Evolutionary conservation across 2,329 filamentous ascomycete species (phyloP), one percentile per base, ranked within the genome.

Genomic region (Neoscytalidium dimidiatum): DNA sequence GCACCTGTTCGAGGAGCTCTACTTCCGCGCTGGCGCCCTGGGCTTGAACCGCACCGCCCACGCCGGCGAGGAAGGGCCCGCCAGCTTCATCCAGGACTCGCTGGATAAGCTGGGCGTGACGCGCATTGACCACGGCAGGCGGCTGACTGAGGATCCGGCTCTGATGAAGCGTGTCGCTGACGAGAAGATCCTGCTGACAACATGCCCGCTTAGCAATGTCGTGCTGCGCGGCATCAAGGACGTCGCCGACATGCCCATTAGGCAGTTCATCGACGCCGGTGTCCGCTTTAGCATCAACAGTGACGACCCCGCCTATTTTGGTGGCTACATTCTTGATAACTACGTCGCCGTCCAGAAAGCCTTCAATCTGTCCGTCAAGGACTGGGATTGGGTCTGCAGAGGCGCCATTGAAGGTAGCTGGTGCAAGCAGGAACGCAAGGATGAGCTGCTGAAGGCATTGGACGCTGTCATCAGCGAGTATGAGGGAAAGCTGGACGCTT

Each of bases 221-320:
- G 80, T 84, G 69, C 73, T 91, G 68, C 78, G 81, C n/a, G 88
- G 83, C 68, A 84, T 88, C 1, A 69, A 78, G 56, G 75, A 76
- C 29, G 79, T 90, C 23, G 74, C 78, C 21, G 79, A 88, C 60
- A 79, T 89, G 35, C 89, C 90, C 0, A 83, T 92, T 66, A 81
- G 87, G 14, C 79, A 78, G 61, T 89, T 91, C 69, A 75, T 92
- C 21, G 84, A 90, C 44, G 79, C 79, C 5, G 86, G 88, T 0
- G 86, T 92, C 43, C 82, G 79, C 67, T 92, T 92, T 75, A 90
- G 86, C 64, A 86, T 92, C 74, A 92, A 92, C 76, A 90, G 87
- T 69, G 90, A 92, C 72, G 89, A 92, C 72, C 89, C 89, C 66
- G 89, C 88, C 11, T 92, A 92, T 72, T 93, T 94, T 78, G 89